Base-by-base conservation (phyloP, 257 asterid genomes). In the Przewalskia tangutica region DNA sequence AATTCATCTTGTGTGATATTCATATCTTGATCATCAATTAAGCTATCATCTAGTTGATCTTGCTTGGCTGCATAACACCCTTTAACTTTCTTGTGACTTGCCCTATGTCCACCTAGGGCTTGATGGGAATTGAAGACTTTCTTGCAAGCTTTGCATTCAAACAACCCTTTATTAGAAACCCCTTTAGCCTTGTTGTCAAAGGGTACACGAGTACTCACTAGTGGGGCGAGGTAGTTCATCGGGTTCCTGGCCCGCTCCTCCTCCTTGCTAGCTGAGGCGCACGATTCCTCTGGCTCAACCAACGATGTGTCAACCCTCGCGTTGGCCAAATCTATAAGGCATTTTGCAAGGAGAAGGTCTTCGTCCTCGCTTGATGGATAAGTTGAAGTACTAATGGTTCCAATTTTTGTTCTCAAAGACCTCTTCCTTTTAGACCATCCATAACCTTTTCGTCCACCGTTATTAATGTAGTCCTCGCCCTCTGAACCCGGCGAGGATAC, bases 111-210 rank as follows among this genome's bases (percentile, higher is more conserved):
- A 0, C 99, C 99, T 14, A 96, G 77, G 7, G 99, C 99, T 84
- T 96, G 99, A 81, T 96, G 99, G 6, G 99, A 96, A 75, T 89
- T 92, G 84, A 96, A 96, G 10, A 94, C 98, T 85, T 93, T 96
- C 83, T 94, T 94, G 88, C 99, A 96, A 3, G 98, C 97, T 82
- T 94, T 93, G 86, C 99, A 96, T 84, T 96, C 98, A 66, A 95
- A 95, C 87, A 90, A 14, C 2, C 97, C 97, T 86, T 90, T 89
- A 4, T 89, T 81, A 54, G 83, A 82, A 48, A 14, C 46, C 14
- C 89, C 89, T 53, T 90, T 91, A 0, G 87, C 88, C 88, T 86
- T 88, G 6, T 87, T 90, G n/a, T 84, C 77, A 51, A 75, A 75
- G 8, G 79, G 79, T 2, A 66, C 7, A 16, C 76, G 76, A 66